Evolutionary conservation across 2,329 filamentous ascomycete species (phyloP).

Genomic region (Aplosporella prunicola): DNA sequence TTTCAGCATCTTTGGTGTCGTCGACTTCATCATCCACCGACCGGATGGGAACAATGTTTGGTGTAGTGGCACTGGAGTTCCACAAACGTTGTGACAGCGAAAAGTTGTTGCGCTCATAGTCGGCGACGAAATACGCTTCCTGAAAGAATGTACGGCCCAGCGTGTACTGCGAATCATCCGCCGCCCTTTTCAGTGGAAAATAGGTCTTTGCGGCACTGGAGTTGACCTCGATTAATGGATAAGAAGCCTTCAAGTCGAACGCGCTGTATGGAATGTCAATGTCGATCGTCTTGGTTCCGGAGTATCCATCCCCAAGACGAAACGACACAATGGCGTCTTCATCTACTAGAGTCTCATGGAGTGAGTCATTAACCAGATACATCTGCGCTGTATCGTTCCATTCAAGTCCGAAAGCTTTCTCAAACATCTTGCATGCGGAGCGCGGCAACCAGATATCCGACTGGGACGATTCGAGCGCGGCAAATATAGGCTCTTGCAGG

Average conservation of each 20-base stretch:
- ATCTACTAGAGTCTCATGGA: conserved; percentile 12
- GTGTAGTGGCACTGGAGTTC: too few relatives aligned
- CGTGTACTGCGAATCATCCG: conserved; percentile 21
- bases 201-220: conserved; percentile 14
- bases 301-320: too few relatives aligned
- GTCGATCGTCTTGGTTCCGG: too few relatives aligned
- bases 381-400: conserved; percentile 19
- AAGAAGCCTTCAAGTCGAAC: conserved; percentile 19
- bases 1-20: too few relatives aligned
- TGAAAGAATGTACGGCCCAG: conserved; percentile 27
- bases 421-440: conserved; percentile 23
- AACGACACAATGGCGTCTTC: not conserved
- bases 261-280: conserved; percentile 12
- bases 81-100: too few relatives aligned
- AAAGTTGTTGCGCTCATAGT: conserved; percentile 23
- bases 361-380: conserved; percentile 23
- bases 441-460: conserved; percentile 27
- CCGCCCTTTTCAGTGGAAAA: conserved; percentile 24
- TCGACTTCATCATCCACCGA: too few relatives aligned
- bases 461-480: conserved; percentile 45
- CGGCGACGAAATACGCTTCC: conserved; percentile 26
- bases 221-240: conserved; percentile 13
- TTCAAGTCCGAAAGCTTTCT: conserved; percentile 23
- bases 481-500: too few relatives aligned
- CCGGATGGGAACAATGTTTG: not conserved